A percentile compares a stretch with the other conserved stretches of the same genome.
Evolutionary conservation across 1,284 basidiomycete genomes (phyloP).

Genomic region (Taiwanofungus camphoratus): DNA sequence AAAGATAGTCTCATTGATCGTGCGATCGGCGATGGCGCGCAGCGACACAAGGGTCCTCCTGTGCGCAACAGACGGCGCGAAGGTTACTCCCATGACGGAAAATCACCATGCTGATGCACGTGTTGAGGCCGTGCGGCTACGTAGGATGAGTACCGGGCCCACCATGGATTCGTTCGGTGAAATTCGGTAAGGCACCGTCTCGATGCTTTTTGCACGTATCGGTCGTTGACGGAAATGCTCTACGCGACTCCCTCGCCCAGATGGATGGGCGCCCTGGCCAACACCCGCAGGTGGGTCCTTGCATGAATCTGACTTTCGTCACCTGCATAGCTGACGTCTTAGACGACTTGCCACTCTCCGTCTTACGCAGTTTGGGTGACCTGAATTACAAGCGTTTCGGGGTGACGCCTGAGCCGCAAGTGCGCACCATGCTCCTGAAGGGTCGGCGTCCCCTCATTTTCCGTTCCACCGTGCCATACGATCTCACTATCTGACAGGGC

Average conservation of each 20-base stretch:
- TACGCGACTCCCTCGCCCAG: conserved; percentile 29
- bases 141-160: conserved; percentile 82
- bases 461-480: background rate
- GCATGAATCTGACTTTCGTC: background rate
- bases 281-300: conserved; percentile 74
- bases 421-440: conserved; percentile 74
- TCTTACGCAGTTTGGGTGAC: conserved; percentile 72
- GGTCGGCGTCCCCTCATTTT: conserved; percentile 37
- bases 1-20: background rate
- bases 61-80: conserved; percentile 69
- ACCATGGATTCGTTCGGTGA: conserved; percentile 97
- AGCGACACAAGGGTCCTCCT: conserved; percentile 90
- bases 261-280: conserved; percentile 95
- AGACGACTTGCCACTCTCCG: conserved; percentile 8
- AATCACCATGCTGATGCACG: conserved; percentile 90
- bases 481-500: conserved; percentile 37
- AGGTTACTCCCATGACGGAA: conserved; percentile 79
- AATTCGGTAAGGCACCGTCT: conserved; percentile 50
- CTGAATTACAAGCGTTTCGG: conserved; percentile 86
- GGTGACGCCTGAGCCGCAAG: conserved; percentile 93
- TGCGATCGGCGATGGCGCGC: conserved; percentile 1
- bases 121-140: conserved; percentile 78
- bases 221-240: too few relatives aligned
- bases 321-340: background rate
- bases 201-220: background rate